phyloP scores from a whole-genome alignment of 192 early-diverging fungal species.

The Geranomyces variabilis region DNA sequence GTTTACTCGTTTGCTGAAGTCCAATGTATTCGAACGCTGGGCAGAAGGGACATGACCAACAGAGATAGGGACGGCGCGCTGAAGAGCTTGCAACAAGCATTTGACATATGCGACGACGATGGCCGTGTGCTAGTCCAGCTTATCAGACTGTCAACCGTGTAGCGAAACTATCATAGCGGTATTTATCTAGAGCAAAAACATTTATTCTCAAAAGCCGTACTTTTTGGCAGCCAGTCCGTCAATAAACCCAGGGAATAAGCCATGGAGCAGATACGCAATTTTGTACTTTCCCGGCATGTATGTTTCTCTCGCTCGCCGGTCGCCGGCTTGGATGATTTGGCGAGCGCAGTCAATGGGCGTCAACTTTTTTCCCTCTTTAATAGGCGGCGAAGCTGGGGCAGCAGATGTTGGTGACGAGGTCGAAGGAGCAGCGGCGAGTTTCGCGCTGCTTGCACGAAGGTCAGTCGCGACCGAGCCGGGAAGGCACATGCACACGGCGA shows the following conservation, averaged over 20 bases:
- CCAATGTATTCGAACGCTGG: too few relatives aligned
- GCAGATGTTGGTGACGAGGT: constrained; percentile 3
- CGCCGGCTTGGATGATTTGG: constrained; percentile 65
- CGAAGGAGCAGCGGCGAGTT: constrained; percentile 34
- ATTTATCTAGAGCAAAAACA: neutral
- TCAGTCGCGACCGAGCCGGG: constrained; percentile 81
- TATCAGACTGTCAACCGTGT: too few relatives aligned
- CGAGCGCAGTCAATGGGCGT: constrained; percentile 60
- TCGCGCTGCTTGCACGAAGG: constrained; percentile 68
- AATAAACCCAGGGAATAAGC: constrained; percentile 62
- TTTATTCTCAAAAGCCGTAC: constrained; percentile 53
- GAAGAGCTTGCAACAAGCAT: neutral
- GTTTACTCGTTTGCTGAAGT: too few relatives aligned
- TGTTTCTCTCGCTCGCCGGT: constrained; percentile 57
- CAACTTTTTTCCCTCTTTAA: constrained; percentile 65
- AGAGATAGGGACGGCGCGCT: constrained; percentile 1
- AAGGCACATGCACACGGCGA: constrained; percentile 68
- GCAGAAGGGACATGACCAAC: constrained; percentile 12
- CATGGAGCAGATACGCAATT: constrained; percentile 49
- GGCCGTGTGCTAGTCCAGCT: neutral
- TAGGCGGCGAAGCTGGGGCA: constrained; percentile 20
- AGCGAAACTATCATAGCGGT: too few relatives aligned
- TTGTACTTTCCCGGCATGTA: constrained; percentile 67
- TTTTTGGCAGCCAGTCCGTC: constrained; percentile 72
- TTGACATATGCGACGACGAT: constrained; percentile 34